Base-by-base conservation (phyloP, 495 filamentous ascomycete species). In the Penicillium psychrofluorescens region DNA sequence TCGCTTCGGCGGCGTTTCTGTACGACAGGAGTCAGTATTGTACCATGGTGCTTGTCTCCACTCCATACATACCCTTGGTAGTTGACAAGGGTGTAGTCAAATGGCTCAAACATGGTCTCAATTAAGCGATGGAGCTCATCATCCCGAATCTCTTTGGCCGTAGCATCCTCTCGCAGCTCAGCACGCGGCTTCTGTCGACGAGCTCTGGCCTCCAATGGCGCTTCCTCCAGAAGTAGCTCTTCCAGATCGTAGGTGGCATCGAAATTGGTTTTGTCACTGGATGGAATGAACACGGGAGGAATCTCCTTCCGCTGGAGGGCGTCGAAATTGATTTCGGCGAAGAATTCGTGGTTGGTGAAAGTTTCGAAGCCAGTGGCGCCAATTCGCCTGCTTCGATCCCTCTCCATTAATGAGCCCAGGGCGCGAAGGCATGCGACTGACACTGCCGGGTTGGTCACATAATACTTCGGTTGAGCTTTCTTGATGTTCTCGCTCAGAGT, bases 241-340 rank as follows among this genome's bases (percentile, higher is more conserved):
- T 98, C 92, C 42, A 98, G 64, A 65, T 98, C 92, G 58, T 98
- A 98, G 1, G 92, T 98, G 5, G 92, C 92, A 66, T 98, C 92
- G 49, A 98, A 98, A 63, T 98, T 98, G 6, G 94, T 95, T 76
- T 98, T 98, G 40, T 98, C 92, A 38, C 87, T 86, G 1, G 90
- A 95, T 6, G 92, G 92, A 15, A 79, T 74, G 67, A 98, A 98
- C 0, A 97, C 80, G 0, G 92, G 91, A 39, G 91, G 83, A 44
- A 95, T 80, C 61, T 95, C 84, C 59, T 96, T 98, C 40, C 82
- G 71, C 60, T 94, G 88, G 30, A 98, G 65, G 2, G 84, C 84
- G 12, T 75, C 81, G 44, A 98, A 98, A 60, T 97, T 87, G 52
- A 96, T 78, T 2, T 74, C 68, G 34, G 81, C 72, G 68, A 97